Base-by-base conservation (phyloP, 768 basidiomycete species). In the Arthromyces matolae region DNA sequence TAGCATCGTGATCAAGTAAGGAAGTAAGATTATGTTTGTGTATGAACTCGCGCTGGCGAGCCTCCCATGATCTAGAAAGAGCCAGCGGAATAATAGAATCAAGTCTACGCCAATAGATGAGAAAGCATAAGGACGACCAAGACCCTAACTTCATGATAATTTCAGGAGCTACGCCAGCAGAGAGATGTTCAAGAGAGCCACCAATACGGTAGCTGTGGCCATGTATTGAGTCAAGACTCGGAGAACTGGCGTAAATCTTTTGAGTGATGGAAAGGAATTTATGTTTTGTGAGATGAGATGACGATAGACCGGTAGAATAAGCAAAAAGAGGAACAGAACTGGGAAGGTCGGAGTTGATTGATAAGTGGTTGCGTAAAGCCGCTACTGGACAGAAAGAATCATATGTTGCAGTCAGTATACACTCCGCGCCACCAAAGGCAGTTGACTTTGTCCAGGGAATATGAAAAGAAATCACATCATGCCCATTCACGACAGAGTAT, bases 401-500 rank as follows among this genome's bases (percentile, higher is more conserved):
- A 13, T 43, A 32, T 0, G 53, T 57, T 0, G 34, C 45, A 0
- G 57, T 60, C 0, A 62, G 44, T 8, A 54, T 54, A 12, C 37
- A 39, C 0, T 55, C 41, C 0, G 52, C 52, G 1, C 61, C 56
- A 0, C 13, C 6, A 1, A 45, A 33, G 0, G 29, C 35, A 0
- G 52, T 60, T 0, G 51, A 57, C 20, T 60, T 60, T 0, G 59
- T 58, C 53, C 55, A 62, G 0, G 54, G 53, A 0, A 62, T 10
- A 24, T 55, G 48, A 24, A 62, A 53, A 13, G 16, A 25, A 32
- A 41, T n/a, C 1, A 42, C 50, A 16, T 34, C 22, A 23, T 10
- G 8, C 1, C n/a, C 13, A 13, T 52, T 46, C 6, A 37, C 34
- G 4, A 5, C 14, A 10, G 24, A 42, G 3, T 23, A 22, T 18